Evolutionary conservation across 306 rosid genomes (phyloP).

Genomic region (Cucurbita pepo): DNA sequence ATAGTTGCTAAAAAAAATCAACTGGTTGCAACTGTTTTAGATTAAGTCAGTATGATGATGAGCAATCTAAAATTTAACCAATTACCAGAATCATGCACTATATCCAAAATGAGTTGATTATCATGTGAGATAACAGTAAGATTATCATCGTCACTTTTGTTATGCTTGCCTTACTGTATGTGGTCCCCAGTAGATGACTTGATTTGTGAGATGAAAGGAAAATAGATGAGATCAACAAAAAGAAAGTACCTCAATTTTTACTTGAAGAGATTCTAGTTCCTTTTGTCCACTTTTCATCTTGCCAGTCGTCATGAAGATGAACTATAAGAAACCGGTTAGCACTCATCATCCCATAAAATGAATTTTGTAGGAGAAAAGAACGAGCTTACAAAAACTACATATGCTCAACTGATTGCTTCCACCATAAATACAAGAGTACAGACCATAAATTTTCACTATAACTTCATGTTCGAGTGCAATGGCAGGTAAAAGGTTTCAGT

Average conservation of each 20-base stretch:
- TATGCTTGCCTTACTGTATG: neutral
- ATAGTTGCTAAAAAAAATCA: neutral
- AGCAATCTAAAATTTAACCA: neutral
- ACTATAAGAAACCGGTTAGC: slow-evolving; percentile 31
- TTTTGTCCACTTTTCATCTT: slow-evolving; percentile 18
- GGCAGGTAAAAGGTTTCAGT: neutral
- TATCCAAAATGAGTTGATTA: neutral
- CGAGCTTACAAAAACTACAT: slow-evolving; percentile 1
- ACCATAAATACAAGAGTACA: neutral
- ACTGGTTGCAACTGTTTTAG: neutral
- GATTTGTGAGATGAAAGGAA: neutral
- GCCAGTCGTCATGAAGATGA: slow-evolving; percentile 34
- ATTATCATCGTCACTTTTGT: neutral
- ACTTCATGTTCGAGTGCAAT: neutral
- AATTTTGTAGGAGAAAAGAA: slow-evolving; percentile 9
- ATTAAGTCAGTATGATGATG: neutral
- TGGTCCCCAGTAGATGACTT: neutral
- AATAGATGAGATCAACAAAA: neutral
- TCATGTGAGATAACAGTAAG: neutral
- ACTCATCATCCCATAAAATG: slow-evolving; percentile 7
- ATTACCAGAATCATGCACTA: neutral
- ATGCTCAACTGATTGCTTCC: neutral
- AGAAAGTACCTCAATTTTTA: slow-evolving; percentile 37
- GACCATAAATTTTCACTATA: neutral
- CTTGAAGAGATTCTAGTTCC: slow-evolving; percentile 29